These are phyloP conservation scores for Onygena corvina DNA, from an alignment of 2,329 filamentous ascomycete genomes.

Conservation along the genomic window DNA sequence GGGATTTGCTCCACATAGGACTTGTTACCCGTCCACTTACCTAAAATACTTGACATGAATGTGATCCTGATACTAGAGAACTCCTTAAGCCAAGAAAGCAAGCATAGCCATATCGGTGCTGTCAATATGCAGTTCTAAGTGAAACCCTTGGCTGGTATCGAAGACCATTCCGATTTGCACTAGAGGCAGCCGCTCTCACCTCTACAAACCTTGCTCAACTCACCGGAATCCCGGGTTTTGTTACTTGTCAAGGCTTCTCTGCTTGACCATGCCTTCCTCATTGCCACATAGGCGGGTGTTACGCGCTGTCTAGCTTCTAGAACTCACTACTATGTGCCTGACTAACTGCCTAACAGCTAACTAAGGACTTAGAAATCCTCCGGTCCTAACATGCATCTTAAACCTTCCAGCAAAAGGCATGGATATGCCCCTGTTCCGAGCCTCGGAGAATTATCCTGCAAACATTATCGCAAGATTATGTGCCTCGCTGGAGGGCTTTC, in stretches of 20 bases:
- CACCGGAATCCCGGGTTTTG: not conserved
- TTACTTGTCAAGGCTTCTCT: not conserved
- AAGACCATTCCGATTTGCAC: not conserved
- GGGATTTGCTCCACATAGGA: too few species aligned
- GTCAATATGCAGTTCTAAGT: too few species aligned
- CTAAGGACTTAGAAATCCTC: not conserved
- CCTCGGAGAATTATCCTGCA: constrained; percentile 3
- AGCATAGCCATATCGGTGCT: too few species aligned
- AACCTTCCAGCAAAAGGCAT: constrained; percentile 1
- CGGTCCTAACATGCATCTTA: not conserved
- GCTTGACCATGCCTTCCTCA: not conserved
- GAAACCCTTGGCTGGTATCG: too few species aligned
- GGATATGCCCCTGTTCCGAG: not conserved
- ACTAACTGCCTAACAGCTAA: not conserved
- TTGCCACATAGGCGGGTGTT: not conserved
- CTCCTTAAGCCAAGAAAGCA: constrained; percentile 1
- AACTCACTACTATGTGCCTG: not conserved
- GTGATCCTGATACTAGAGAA: not conserved
- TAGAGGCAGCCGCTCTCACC: not conserved
- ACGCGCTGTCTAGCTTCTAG: constrained; percentile 2
- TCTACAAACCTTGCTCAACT: not conserved
- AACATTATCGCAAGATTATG: not conserved
- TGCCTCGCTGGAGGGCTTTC: not conserved
- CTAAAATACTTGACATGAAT: too few species aligned
- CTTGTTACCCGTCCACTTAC: too few species aligned